phyloP scores from a whole-genome alignment of 345 rosid genomes.

The Clarkia xantiana region DNA sequence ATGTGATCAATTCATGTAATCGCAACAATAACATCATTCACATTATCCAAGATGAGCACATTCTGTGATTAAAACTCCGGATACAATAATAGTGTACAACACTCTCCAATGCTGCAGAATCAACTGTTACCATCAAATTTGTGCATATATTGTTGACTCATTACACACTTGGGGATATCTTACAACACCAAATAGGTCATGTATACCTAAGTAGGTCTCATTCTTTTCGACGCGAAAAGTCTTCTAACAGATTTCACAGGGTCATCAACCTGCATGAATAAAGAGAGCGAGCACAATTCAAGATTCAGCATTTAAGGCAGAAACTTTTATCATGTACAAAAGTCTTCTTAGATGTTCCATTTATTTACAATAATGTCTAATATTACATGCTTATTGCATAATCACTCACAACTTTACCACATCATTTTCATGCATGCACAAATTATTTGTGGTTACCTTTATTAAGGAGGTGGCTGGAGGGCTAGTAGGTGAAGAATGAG shows the following conservation, averaged over 20 bases:
- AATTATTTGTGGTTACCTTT: constrained; percentile 29
- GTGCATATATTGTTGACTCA: background rate
- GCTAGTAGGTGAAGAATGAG: constrained; percentile 21
- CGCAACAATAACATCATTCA: background rate
- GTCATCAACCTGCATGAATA: constrained; percentile 48
- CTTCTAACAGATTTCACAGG: constrained; percentile 57
- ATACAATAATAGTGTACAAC: background rate
- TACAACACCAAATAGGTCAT: constrained; percentile 9
- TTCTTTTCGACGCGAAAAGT: constrained; percentile 51
- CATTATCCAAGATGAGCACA: background rate
- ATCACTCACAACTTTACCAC: no score
- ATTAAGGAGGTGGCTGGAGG: constrained; percentile 31
- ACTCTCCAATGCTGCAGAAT: background rate
- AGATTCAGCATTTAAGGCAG: background rate
- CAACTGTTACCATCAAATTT: background rate
- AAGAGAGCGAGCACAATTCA: background rate
- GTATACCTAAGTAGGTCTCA: constrained; percentile 21
- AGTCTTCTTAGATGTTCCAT: no score
- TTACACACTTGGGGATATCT: constrained; percentile 4
- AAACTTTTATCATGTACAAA: no score
- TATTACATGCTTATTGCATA: no score
- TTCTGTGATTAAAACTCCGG: background rate
- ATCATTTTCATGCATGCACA: background rate
- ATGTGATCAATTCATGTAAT: constrained; percentile 6
- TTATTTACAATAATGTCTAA: no score